These are phyloP conservation scores for Spathaspora hagerdaliae DNA, from an alignment of 805 yeast genomes.

Conservation along the genomic window DNA sequence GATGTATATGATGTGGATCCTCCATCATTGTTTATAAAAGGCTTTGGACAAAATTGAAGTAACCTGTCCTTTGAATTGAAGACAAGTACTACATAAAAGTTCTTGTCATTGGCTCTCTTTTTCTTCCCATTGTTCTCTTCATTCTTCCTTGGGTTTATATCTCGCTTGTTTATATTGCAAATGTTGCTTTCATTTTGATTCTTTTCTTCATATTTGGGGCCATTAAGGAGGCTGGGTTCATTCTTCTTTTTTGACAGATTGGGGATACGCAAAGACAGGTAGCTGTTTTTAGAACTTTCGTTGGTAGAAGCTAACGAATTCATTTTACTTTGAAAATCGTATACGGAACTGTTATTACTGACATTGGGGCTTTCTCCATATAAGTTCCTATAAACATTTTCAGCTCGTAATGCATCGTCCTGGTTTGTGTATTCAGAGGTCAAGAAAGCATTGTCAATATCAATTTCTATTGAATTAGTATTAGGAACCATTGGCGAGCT, in stretches of 20 bases:
- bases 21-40: not conserved
- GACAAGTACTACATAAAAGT: not conserved
- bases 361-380: conserved; percentile 6
- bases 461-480: conserved; percentile 10
- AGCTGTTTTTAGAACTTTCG: not conserved
- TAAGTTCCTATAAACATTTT: conserved; percentile 6
- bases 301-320: not conserved
- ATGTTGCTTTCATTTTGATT: not conserved
- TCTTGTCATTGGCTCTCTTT: not conserved
- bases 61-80: not conserved
- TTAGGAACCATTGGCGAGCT: conserved; percentile 13
- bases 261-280: not conserved
- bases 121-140: no score
- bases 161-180: not conserved
- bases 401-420: conserved; percentile 4
- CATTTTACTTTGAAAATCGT: not conserved
- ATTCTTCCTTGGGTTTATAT: not conserved
- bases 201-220: not conserved
- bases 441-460: conserved; percentile 17
- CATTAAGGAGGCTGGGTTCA: not conserved
- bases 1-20: not conserved
- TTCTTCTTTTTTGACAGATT: not conserved
- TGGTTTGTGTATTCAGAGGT: conserved; percentile 14
- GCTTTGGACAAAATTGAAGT: not conserved
- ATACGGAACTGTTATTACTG: not conserved